A percentile compares a stretch with the other conserved stretches of the same genome.
phyloP scores from a whole-genome alignment of 805 yeast genomes.

The Wickerhamiella bombiphila region DNA sequence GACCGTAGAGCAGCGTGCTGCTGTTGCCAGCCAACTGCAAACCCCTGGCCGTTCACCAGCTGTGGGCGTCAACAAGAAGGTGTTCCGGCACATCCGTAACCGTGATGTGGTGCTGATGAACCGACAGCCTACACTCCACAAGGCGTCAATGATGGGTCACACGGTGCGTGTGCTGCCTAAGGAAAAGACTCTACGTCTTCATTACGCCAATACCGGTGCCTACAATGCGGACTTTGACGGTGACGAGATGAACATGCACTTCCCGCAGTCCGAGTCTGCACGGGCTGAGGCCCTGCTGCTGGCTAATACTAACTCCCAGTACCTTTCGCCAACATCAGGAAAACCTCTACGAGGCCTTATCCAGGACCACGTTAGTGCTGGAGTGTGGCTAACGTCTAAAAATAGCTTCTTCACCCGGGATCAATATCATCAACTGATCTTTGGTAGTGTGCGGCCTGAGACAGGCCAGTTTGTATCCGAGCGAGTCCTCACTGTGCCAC shows the following conservation, averaged over 20 bases:
- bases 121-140: conserved; percentile 97
- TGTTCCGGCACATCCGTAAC: conserved; percentile 83
- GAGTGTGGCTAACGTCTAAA: conserved; percentile 94
- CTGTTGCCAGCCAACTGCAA: conserved; percentile 82
- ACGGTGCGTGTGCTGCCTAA: conserved; percentile 93
- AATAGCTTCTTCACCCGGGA: conserved; percentile 86
- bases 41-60: conserved; percentile 41
- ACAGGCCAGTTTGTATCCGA: conserved; percentile 69
- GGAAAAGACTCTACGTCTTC: conserved; percentile 89
- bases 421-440: conserved; percentile 81
- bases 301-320: conserved; percentile 96
- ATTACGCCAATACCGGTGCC: conserved; percentile 98
- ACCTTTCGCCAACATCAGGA: conserved; percentile 96
- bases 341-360: conserved; percentile 96
- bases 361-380: conserved; percentile 97
- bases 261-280: conserved; percentile 96
- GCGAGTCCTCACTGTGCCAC: conserved; percentile 66
- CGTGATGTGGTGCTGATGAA: conserved; percentile 95
- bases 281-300: conserved; percentile 88
- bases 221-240: conserved; percentile 99
- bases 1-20: conserved; percentile 87
- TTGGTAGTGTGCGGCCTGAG: conserved; percentile 92
- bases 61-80: conserved; percentile 62
- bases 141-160: conserved; percentile 99
- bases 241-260: conserved; percentile 99